Base-by-base conservation (phyloP, 805 yeast species). In the Zygotorulaspora florentina region DNA sequence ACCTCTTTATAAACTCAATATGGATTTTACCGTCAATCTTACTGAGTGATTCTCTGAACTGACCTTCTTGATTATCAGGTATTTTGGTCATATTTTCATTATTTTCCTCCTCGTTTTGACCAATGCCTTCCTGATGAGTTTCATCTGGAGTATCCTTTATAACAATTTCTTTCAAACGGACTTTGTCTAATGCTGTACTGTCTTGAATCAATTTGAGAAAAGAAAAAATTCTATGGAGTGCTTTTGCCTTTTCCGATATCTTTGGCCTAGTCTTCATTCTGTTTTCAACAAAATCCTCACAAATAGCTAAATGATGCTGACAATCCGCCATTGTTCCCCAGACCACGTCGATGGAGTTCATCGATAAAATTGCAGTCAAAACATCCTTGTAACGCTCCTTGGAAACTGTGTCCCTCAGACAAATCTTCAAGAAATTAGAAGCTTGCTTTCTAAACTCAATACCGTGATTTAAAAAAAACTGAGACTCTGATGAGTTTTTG, bases 281-380 rank as follows among this genome's bases (percentile, higher is more conserved):
- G 53, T 80, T 76, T 28, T 79, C 77, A 20, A 88, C 83, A 46
- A 86, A 82, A 45, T 76, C 77, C 50, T 87, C 91, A 67, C 95
- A 85, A 56, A 88, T 79, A 44, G 80, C 77, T 43, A 88, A 71
- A 66, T 87, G 87, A 47, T 81, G 75, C 51, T 79, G 80, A 58
- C 95, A 87, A 54, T 85, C 93, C 45, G 85, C 82, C 90, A 86
- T 85, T 1, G 91, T 81, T 2, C 96, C 96, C 87, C 95, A 85
- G 12, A 87, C 90, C 42, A 87, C 82, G 66, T 88, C 96, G 42
- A 88, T 85, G 6, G 90, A 81, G 39, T 83, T 87, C 95, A 87
- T 86, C 2, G 93, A 82, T 62, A 88, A 72, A 17, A 86, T 81
- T 0, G 95, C 93, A 41, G 87, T 85, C 23, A 88, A 63, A 3